Evolutionary conservation across 2,329 filamentous ascomycete species (phyloP).

Genomic region (Phialophora expanda): DNA sequence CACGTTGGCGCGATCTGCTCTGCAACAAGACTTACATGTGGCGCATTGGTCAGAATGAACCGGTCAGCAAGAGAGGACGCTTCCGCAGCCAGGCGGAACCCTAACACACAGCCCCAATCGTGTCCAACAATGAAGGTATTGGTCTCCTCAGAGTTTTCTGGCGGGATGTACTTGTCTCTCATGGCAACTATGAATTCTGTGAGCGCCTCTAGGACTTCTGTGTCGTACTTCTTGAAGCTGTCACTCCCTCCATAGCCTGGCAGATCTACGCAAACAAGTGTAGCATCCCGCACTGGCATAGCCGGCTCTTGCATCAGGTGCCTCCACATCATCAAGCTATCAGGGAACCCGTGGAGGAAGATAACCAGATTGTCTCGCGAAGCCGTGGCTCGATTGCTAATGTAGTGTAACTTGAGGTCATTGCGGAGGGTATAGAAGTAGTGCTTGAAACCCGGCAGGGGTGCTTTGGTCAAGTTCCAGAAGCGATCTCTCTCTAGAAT

Average conservation of each 20-base stretch:
- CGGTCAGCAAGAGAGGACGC: slow-evolving; percentile 61
- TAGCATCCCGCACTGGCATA: slow-evolving; percentile 48
- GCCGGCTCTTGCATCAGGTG: slow-evolving; percentile 52
- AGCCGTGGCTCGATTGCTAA: slow-evolving; percentile 50
- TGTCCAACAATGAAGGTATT: slow-evolving; percentile 55
- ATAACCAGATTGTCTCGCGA: slow-evolving; percentile 50
- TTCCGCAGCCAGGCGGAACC: slow-evolving; percentile 63
- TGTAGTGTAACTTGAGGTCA: slow-evolving; percentile 61
- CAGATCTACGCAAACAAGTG: slow-evolving; percentile 61
- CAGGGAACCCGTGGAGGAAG: slow-evolving; percentile 65
- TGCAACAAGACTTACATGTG: slow-evolving; percentile 52
- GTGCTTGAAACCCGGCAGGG: slow-evolving; percentile 54
- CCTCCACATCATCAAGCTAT: slow-evolving; percentile 62
- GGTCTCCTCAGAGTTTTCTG: slow-evolving; percentile 45
- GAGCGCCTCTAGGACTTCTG: slow-evolving; percentile 59
- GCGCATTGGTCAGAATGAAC: slow-evolving; percentile 60
- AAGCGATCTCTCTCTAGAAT: slow-evolving; percentile 56
- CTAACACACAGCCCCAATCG: slow-evolving; percentile 61
- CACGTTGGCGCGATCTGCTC: not conserved
- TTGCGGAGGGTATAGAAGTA: slow-evolving; percentile 57
- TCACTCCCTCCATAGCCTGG: slow-evolving; percentile 66
- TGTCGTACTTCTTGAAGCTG: slow-evolving; percentile 55
- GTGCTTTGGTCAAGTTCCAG: slow-evolving; percentile 58
- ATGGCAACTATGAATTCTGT: slow-evolving; percentile 60
- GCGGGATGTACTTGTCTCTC: slow-evolving; percentile 50